Percentiles rank a stretch among this genome's conserved stretches.
Conservation (phyloP, 2,329 filamentous ascomycete species). For the Aureobasidium sp. region DNA sequence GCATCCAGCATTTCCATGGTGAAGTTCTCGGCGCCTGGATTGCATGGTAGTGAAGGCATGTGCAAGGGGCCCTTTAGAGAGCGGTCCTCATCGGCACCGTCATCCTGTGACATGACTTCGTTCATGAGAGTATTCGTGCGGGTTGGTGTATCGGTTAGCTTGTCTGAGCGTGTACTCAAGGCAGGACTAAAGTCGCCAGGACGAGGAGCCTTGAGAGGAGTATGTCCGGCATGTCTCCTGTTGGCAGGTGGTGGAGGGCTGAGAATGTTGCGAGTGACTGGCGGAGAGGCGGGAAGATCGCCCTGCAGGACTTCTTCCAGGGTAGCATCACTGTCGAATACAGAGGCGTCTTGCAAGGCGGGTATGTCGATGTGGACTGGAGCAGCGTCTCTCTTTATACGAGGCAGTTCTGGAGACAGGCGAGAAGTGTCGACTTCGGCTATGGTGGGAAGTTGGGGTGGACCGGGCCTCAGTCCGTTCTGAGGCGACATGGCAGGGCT, state of each 20-base stretch:
- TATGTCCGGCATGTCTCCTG: constrained; percentile 26
- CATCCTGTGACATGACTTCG: constrained; percentile 18
- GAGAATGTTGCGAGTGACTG: constrained; percentile 16
- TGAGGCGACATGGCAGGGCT: constrained; percentile 26
- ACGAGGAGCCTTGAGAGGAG: constrained; percentile 23
- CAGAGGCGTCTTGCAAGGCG: not conserved
- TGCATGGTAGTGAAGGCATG: constrained; percentile 27
- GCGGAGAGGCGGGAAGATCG: constrained; percentile 24
- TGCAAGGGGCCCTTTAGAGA: constrained; percentile 27
- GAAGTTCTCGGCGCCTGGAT: constrained; percentile 27
- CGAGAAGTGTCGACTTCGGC: constrained; percentile 25
- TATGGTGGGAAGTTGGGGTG: constrained; percentile 24
- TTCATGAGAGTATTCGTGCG: constrained; percentile 29
- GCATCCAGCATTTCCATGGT: constrained; percentile 26
- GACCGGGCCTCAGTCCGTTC: constrained; percentile 14
- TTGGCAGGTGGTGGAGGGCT: constrained; percentile 26
- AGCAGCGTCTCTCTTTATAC: constrained; percentile 12
- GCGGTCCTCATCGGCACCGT: constrained; percentile 24
- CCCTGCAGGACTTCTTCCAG: constrained; percentile 19
- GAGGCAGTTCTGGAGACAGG: not conserved
- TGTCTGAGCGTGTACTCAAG: constrained; percentile 17
- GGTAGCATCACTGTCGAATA: not conserved
- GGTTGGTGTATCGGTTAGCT: constrained; percentile 28
- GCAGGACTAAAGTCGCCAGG: constrained; percentile 21
- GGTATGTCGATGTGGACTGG: constrained; percentile 14